phyloP scores from a whole-genome alignment of 257 asterid genomes.

The Fraxinus pennsylvanica region DNA sequence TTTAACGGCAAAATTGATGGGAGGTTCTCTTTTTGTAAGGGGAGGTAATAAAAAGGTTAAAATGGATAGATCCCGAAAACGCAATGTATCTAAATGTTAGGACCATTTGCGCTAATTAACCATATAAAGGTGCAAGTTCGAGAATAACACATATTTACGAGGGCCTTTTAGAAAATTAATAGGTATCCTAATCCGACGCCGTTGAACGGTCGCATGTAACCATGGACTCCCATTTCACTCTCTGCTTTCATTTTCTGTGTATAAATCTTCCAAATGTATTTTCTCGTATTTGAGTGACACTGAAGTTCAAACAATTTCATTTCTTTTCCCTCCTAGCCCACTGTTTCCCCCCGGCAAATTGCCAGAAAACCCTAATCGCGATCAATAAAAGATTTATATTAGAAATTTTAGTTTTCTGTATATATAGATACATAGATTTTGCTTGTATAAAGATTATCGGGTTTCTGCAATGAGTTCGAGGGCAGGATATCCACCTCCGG shows the following conservation, averaged over 20 bases:
- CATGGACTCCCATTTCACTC: constrained; percentile 17
- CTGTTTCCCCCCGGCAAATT: background rate
- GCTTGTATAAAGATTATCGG: constrained; percentile 26
- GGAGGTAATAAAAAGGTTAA: too few species aligned
- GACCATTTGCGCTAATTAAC: too few species aligned
- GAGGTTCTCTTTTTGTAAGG: too few species aligned
- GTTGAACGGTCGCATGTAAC: constrained; percentile 27
- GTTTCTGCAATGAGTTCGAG: constrained; percentile 61
- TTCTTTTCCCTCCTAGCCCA: background rate
- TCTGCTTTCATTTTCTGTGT: constrained; percentile 14
- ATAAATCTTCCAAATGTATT: constrained; percentile 18
- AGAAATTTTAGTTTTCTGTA: constrained; percentile 10
- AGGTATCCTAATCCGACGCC: constrained; percentile 34
- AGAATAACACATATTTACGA: too few species aligned
- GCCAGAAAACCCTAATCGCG: background rate
- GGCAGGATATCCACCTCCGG: constrained; percentile 87
- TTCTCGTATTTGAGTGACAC: constrained; percentile 14
- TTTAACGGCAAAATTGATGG: too few species aligned
- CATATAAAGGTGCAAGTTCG: too few species aligned
- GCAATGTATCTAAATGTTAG: too few species aligned
- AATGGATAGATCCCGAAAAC: too few species aligned
- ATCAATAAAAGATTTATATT: constrained; percentile 22
- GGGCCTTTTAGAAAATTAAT: too few species aligned
- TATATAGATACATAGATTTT: constrained; percentile 21
- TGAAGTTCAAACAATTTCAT: background rate